phyloP scores from a whole-genome alignment of 495 filamentous ascomycete species.

The Pyronema omphalodes region DNA sequence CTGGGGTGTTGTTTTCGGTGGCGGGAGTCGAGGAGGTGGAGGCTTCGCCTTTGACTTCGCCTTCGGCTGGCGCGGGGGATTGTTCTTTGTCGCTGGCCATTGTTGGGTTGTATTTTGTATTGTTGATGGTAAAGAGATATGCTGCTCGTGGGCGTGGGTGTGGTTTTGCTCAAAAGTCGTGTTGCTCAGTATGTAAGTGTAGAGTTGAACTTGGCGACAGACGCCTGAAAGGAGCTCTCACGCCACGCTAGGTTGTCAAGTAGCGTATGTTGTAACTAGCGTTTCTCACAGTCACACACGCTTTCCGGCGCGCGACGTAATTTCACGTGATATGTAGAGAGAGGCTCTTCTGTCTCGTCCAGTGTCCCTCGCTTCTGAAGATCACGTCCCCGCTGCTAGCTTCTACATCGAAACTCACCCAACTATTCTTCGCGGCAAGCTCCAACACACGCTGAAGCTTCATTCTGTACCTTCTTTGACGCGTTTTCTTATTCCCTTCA shows the following conservation, averaged over 20 bases:
- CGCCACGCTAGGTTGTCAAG: too few species aligned
- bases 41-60: slow-evolving; percentile 7
- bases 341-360: background rate
- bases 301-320: background rate
- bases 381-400: background rate
- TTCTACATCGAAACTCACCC: too few species aligned
- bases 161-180: slow-evolving; percentile 1
- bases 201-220: too few species aligned
- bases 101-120: slow-evolving; percentile 11
- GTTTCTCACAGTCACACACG: background rate
- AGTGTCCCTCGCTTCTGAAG: background rate
- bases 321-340: background rate
- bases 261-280: too few species aligned
- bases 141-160: background rate
- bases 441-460: too few species aligned
- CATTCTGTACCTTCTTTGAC: too few species aligned
- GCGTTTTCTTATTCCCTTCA: too few species aligned
- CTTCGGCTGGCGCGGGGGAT: slow-evolving; percentile 6
- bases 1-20: background rate
- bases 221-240: background rate
- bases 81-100: slow-evolving; percentile 2
- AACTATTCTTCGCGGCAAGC: too few species aligned
- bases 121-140: slow-evolving; percentile 4
- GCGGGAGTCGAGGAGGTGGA: background rate
- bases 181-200: background rate